These are phyloP conservation scores for Auriscalpium microsporum DNA, from an alignment of 768 basidiomycete genomes.

Conservation along the genomic window DNA sequence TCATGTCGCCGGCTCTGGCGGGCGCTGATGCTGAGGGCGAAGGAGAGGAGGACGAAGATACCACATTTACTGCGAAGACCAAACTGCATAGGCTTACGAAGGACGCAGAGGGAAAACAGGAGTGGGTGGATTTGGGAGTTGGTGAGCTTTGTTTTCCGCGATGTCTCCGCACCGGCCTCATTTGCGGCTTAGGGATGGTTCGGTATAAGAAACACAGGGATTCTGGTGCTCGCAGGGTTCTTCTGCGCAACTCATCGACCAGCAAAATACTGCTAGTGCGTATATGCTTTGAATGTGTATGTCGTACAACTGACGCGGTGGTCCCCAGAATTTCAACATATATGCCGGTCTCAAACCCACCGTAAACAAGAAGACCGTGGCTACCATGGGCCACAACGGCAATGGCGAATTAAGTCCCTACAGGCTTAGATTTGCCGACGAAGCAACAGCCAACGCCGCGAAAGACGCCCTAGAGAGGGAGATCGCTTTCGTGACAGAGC, in stretches of 20 bases:
- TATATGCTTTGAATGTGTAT: slow-evolving; percentile 12
- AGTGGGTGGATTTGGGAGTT: slow-evolving; percentile 62
- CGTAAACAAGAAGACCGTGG: slow-evolving; percentile 42
- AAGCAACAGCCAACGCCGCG: slow-evolving; percentile 47
- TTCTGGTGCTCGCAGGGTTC: slow-evolving; percentile 45
- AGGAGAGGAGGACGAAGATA: slow-evolving; percentile 77
- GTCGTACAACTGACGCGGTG: not conserved
- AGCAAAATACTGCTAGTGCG: slow-evolving; percentile 70
- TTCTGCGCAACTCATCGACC: slow-evolving; percentile 65
- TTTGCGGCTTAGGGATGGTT: slow-evolving; percentile 42
- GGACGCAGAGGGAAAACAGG: slow-evolving; percentile 32
- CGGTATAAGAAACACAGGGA: slow-evolving; percentile 70
- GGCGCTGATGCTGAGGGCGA: slow-evolving; percentile 67
- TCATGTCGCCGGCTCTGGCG: slow-evolving; percentile 25
- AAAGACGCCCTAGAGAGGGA: slow-evolving; percentile 57
- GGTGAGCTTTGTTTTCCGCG: slow-evolving; percentile 35
- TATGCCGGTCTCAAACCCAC: slow-evolving; percentile 50
- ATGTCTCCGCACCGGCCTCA: not conserved
- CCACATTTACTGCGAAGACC: slow-evolving; percentile 44
- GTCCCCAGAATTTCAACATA: slow-evolving; percentile 63
- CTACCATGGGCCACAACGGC: slow-evolving; percentile 54
- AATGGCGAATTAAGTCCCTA: slow-evolving; percentile 46
- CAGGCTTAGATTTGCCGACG: slow-evolving; percentile 51
- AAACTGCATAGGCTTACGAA: slow-evolving; percentile 58
- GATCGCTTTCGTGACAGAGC: slow-evolving; percentile 38